Percentiles rank a stretch among this genome's conserved stretches.
phyloP scores from a whole-genome alignment of 2,329 filamentous ascomycete genomes.

The Trichoderma gracile region DNA sequence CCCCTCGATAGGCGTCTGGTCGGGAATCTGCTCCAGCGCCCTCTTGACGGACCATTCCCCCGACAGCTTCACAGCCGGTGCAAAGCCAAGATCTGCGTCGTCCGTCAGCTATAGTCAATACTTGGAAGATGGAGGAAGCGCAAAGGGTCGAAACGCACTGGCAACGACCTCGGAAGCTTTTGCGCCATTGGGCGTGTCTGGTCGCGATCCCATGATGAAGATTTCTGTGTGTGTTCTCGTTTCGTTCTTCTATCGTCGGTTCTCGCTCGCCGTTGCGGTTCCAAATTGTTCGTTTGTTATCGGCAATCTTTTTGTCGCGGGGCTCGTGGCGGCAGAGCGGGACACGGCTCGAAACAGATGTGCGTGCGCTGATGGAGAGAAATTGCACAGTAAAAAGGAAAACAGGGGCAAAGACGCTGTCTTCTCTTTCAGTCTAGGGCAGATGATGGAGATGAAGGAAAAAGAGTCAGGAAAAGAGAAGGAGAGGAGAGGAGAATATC shows the following conservation, averaged over 20 bases:
- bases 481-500: background rate
- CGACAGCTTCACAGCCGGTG: constrained; percentile 43
- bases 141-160: constrained; percentile 29
- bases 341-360: background rate
- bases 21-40: constrained; percentile 65
- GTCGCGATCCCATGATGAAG: constrained; percentile 15
- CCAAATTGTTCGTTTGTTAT: constrained; percentile 17
- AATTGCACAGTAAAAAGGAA: background rate
- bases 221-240: background rate
- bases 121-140: background rate
- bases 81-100: constrained; percentile 36
- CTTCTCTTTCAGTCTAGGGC: no score
- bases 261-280: background rate
- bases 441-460: background rate
- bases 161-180: constrained; percentile 30
- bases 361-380: background rate
- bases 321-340: constrained; percentile 4
- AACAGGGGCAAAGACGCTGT: no score
- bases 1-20: constrained; percentile 55
- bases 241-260: background rate
- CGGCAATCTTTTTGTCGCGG: constrained; percentile 18
- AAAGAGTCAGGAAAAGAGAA: no score
- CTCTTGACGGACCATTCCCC: constrained; percentile 58
- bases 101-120: background rate
- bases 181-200: constrained; percentile 1